These are phyloP conservation scores for Zygosaccharomyces siamensis DNA, from an alignment of 805 yeast genomes.

Conservation along the genomic window DNA sequence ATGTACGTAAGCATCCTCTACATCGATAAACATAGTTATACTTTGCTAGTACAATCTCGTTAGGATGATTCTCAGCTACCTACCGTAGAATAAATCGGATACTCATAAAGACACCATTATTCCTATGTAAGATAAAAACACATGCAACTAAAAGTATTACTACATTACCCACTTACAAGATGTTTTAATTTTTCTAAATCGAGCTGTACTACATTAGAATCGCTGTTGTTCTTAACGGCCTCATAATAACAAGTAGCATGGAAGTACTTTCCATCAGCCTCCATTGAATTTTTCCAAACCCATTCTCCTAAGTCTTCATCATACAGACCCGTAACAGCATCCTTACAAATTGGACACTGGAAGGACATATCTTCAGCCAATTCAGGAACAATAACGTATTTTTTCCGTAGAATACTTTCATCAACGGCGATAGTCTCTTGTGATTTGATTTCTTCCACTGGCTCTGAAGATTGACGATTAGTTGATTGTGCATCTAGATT, in stretches of 20 bases:
- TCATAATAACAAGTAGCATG: constrained; percentile 72
- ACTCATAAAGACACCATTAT: neutral
- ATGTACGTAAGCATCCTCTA: neutral
- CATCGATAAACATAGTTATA: neutral
- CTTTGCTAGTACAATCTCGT: too few relatives aligned
- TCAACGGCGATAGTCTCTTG: constrained; percentile 11
- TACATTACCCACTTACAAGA: constrained; percentile 12
- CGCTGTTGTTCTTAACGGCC: constrained; percentile 33
- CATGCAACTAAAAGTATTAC: neutral
- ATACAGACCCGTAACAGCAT: constrained; percentile 57
- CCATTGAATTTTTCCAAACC: constrained; percentile 70
- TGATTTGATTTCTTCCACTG: constrained; percentile 1
- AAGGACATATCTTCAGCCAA: constrained; percentile 52
- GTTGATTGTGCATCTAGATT: constrained; percentile 15
- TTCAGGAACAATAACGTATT: constrained; percentile 63
- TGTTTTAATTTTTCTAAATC: constrained; percentile 25
- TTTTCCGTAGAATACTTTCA: constrained; percentile 37
- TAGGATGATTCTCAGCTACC: too few relatives aligned
- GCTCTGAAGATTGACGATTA: neutral
- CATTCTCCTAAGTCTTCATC: constrained; percentile 74
- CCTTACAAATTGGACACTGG: constrained; percentile 69
- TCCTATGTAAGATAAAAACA: neutral
- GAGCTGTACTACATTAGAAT: constrained; percentile 15
- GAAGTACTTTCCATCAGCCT: constrained; percentile 46
- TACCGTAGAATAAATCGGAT: too few relatives aligned